Conservation (phyloP, 176 grass and related monocot genomes). For the Zea luxurians region DNA sequence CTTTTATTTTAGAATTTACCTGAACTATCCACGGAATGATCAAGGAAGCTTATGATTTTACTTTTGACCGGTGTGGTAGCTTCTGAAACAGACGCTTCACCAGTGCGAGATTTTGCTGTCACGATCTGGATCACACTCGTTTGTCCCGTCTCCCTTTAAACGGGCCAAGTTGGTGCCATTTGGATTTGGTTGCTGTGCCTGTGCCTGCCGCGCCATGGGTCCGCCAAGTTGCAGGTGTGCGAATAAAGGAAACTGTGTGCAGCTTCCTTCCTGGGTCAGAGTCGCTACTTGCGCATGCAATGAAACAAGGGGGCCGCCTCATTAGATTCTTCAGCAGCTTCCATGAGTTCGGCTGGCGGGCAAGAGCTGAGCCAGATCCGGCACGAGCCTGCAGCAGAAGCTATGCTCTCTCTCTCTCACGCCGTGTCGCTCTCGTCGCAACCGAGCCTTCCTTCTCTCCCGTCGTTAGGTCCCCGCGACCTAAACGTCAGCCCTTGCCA, state of each 20-base stretch:
- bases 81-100: constrained; percentile 33
- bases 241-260: not conserved
- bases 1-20: not conserved
- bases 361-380: constrained; percentile 16
- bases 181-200: not conserved
- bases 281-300: not conserved
- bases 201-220: too few species aligned
- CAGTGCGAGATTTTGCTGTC: constrained; percentile 26
- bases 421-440: constrained; percentile 46
- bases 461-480: constrained; percentile 29
- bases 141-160: constrained; percentile 22
- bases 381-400: constrained; percentile 27
- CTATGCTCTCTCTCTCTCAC: constrained; percentile 25
- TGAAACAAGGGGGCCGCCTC: not conserved
- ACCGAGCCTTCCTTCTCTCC: constrained; percentile 46
- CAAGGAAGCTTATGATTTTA: constrained; percentile 25
- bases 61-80: constrained; percentile 19
- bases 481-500: not conserved
- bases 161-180: not conserved
- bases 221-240: not conserved
- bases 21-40: not conserved
- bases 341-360: constrained; percentile 14
- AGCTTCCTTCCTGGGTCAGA: constrained; percentile 12
- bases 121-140: constrained; percentile 18
- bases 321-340: not conserved